A percentile compares a stretch with the other conserved stretches of the same genome.
phyloP scores from a whole-genome alignment of 129 eudicot genomes.

The Artemisia annua region DNA sequence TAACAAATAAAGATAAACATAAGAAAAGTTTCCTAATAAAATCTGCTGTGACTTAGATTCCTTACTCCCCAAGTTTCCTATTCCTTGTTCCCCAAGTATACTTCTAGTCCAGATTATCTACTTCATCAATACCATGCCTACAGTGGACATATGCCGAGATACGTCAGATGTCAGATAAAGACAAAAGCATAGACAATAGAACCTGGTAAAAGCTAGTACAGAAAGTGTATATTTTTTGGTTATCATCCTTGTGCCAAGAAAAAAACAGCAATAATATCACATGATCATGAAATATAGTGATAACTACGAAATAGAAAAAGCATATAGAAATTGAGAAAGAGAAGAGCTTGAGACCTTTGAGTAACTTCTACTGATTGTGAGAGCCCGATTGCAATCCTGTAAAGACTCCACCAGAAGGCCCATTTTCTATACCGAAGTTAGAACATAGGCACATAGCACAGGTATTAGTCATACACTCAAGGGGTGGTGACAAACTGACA shows the following conservation, averaged over 20 bases:
- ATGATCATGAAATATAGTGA: too few species aligned
- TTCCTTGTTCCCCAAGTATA: too few species aligned
- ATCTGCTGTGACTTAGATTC: too few species aligned
- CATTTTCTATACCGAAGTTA: constrained; percentile 53
- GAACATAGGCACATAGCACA: constrained; percentile 12
- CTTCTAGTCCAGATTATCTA: too few species aligned
- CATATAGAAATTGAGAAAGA: too few species aligned
- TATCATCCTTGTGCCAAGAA: constrained; percentile 8
- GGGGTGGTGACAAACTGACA: neutral
- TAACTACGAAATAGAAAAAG: too few species aligned
- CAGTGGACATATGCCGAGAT: constrained; percentile 9
- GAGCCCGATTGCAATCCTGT: constrained; percentile 49
- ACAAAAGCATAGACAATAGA: constrained; percentile 13
- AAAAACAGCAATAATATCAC: neutral
- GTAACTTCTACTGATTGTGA: too few species aligned
- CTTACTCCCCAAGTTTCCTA: too few species aligned
- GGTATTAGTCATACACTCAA: constrained; percentile 1
- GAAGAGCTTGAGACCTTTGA: too few species aligned
- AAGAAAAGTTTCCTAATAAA: too few species aligned
- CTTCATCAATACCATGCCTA: constrained; percentile 98
- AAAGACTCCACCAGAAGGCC: constrained; percentile 60
- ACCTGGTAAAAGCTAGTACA: constrained; percentile 4
- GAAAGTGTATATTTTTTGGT: neutral
- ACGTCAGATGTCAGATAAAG: neutral
- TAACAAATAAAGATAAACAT: too few species aligned